Percentiles rank a stretch among this genome's conserved stretches.
These are phyloP conservation scores for Aureoboletus auriporus DNA, from an alignment of 768 basidiomycete genomes.

Conservation along the genomic window DNA sequence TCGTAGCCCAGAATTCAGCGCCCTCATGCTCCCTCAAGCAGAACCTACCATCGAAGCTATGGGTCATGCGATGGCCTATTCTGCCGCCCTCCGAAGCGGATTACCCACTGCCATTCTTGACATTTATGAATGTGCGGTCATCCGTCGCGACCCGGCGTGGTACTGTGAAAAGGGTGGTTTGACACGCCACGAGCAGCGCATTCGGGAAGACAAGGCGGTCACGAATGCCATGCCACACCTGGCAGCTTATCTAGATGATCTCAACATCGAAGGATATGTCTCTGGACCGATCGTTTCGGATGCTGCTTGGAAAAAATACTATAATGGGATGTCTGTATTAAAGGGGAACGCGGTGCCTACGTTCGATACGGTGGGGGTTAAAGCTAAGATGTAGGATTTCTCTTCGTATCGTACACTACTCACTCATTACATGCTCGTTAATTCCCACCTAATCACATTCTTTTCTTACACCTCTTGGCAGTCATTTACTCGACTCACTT, in stretches of 20 bases:
- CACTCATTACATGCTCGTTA: too few species aligned
- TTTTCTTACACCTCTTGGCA: too few species aligned
- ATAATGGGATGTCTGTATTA: constrained; percentile 37
- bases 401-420: too few species aligned
- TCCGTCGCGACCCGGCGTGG: constrained; percentile 56
- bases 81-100: constrained; percentile 43
- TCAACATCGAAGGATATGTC: constrained; percentile 47
- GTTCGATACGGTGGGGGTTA: constrained; percentile 13
- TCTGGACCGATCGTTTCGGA: constrained; percentile 53
- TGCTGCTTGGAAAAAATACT: constrained; percentile 45
- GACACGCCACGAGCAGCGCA: constrained; percentile 42
- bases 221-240: constrained; percentile 42
- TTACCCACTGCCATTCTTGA: constrained; percentile 51
- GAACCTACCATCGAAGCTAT: constrained; percentile 54
- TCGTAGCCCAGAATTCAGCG: constrained; percentile 39
- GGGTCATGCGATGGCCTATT: constrained; percentile 59
- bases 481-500: too few species aligned
- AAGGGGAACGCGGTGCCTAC: constrained; percentile 37
- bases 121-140: constrained; percentile 50
- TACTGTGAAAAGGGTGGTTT: constrained; percentile 52
- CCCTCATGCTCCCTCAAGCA: constrained; percentile 53
- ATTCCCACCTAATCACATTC: too few species aligned
- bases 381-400: too few species aligned
- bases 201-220: constrained; percentile 45
- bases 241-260: constrained; percentile 36